Base-by-base conservation (phyloP, 306 rosid genomes). In the Acacia confusa region DNA sequence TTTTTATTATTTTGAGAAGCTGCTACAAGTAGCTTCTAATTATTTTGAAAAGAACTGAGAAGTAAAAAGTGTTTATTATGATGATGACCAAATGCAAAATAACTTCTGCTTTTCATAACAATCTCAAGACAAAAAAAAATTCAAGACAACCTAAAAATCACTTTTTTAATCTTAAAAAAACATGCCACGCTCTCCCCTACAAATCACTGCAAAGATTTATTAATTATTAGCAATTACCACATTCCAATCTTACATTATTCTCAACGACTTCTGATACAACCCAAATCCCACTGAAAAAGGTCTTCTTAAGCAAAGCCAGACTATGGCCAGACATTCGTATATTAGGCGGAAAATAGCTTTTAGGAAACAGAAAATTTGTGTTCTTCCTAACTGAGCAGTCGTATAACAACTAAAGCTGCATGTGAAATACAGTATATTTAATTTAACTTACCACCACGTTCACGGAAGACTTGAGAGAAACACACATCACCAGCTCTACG, bases 401-500 rank as follows among this genome's bases (percentile, higher is more conserved):
- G 38, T 32, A 36, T n/a, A 27, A 25, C 71, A 43, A 66, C 11
- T 77, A 19, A 43, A 22, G n/a, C 41, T 2, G 47, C 55, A 40
- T n/a, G 17, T 32, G 68, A 79, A 53, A 43, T 79, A 30, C 19
- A 68, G 12, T 43, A 41, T 25, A 84, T 66, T 45, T 32, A 27
- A 79, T 45, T 74, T 63, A 43, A 85, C 93, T 87, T 82, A 92
- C 97, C 97, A 60, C 94, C 89, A 82, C 87, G 91, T 48, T 91
- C 97, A 9, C 92, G 92, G 83, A 91, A 92, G 72, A 95, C 98
- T 88, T 95, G 94, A 36, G 97, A 90, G 70, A 92, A 92, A 77
- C 97, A 89, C 86, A 94, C 98, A 75, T 95, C 97, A 50, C 98
- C 98, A 79, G 94, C 98, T 40, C 80, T 88, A 44, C 90, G 95